These are phyloP conservation scores for Skeletonema grethae DNA, from an alignment of 108 stramenopile species.

Conservation along the genomic window DNA sequence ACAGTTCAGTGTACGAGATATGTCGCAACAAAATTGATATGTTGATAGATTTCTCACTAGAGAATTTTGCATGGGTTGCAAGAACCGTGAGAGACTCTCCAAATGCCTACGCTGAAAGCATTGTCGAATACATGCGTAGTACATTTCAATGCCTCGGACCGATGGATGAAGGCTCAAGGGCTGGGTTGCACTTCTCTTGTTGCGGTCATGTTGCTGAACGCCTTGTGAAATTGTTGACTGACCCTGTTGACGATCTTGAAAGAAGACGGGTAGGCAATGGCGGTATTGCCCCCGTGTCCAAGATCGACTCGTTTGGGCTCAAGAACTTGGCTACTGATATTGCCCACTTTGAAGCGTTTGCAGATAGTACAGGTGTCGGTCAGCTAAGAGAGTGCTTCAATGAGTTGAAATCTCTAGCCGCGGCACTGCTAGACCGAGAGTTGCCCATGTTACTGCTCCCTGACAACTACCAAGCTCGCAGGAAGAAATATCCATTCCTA, in stretches of 20 bases:
- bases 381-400: constrained; percentile 86
- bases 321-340: constrained; percentile 83
- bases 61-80: constrained; percentile 87
- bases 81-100: constrained; percentile 76
- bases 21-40: constrained; percentile 88
- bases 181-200: constrained; percentile 90
- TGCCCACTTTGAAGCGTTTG: constrained; percentile 80
- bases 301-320: constrained; percentile 86
- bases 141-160: constrained; percentile 83
- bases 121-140: constrained; percentile 82
- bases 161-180: constrained; percentile 89
- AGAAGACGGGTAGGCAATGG: constrained; percentile 21
- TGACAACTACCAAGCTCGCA: constrained; percentile 66
- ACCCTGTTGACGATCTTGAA: constrained; percentile 53
- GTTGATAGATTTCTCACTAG: constrained; percentile 81
- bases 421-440: constrained; percentile 81
- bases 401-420: constrained; percentile 77
- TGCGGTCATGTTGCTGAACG: constrained; percentile 90
- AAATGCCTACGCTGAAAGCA: constrained; percentile 83
- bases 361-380: constrained; percentile 81
- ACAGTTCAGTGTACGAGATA: constrained; percentile 86
- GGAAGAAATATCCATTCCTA: constrained; percentile 84
- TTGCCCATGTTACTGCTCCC: constrained; percentile 71
- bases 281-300: constrained; percentile 74
- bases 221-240: constrained; percentile 75